Evolutionary conservation across 2,329 filamentous ascomycete species (phyloP).

Genomic region (Aspergillus sclerotialis): DNA sequence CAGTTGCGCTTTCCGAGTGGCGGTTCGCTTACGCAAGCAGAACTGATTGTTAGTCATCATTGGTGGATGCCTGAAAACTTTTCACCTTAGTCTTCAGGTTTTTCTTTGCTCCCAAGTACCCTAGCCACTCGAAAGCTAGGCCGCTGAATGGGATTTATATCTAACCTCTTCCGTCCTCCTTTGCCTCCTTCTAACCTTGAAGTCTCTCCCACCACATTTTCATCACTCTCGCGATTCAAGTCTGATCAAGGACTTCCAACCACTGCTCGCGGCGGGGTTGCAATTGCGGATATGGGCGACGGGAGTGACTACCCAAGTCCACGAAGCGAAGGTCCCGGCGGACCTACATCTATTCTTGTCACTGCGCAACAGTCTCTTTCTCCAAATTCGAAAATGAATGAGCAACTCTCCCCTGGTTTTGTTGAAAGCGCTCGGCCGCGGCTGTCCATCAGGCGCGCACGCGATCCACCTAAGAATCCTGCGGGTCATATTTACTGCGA

Average conservation of each 20-base stretch:
- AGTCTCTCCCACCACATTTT: not conserved
- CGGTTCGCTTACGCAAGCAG: not conserved
- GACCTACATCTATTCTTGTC: conserved; percentile 27
- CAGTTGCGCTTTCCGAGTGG: not conserved
- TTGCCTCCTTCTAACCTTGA: not conserved
- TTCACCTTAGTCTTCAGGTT: not conserved
- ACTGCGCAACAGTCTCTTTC: conserved; percentile 27
- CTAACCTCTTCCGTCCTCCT: not conserved
- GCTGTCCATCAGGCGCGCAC: conserved; percentile 35
- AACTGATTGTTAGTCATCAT: not conserved
- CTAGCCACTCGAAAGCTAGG: too few species aligned
- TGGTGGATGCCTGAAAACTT: not conserved
- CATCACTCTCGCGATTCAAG: conserved; percentile 2
- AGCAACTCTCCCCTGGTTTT: conserved; percentile 22
- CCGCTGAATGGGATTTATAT: not conserved
- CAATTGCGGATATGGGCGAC: conserved; percentile 33
- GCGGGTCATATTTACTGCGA: conserved; percentile 74
- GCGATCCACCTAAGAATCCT: conserved; percentile 54
- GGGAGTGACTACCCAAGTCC: conserved; percentile 37
- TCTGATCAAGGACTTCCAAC: conserved; percentile 11
- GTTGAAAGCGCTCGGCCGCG: conserved; percentile 32
- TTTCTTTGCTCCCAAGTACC: too few species aligned
- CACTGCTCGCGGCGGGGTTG: conserved; percentile 23
- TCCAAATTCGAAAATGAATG: conserved; percentile 29
- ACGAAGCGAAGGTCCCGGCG: conserved; percentile 35